Percentiles rank a stretch among this genome's conserved stretches.
Conservation (phyloP, 1,139 yeast species). For the Yamadazyma siamensis region DNA sequence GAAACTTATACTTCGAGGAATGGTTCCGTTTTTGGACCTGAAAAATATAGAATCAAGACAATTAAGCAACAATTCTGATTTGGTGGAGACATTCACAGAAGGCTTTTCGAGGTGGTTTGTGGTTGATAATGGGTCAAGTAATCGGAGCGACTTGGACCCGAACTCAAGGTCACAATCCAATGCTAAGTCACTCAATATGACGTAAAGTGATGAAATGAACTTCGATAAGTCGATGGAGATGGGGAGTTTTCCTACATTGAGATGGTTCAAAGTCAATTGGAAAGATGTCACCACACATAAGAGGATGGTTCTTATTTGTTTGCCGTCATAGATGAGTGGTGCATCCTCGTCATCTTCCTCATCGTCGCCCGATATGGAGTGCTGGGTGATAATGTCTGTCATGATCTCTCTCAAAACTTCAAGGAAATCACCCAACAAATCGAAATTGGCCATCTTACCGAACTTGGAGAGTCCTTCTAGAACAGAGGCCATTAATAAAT, state of each 20-base stretch:
- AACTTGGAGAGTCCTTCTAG: constrained; percentile 87
- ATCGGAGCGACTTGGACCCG: constrained; percentile 73
- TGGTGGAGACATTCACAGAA: constrained; percentile 82
- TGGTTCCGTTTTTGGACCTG: constrained; percentile 69
- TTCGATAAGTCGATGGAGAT: constrained; percentile 64
- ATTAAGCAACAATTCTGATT: constrained; percentile 75
- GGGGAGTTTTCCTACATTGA: constrained; percentile 51
- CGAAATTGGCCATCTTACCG: constrained; percentile 91
- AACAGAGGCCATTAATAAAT: constrained; percentile 70
- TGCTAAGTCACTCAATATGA: constrained; percentile 61
- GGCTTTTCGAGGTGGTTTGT: constrained; percentile 46
- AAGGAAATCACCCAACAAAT: constrained; percentile 85
- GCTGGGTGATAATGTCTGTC: constrained; percentile 34
- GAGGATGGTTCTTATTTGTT: constrained; percentile 63
- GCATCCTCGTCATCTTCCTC: constrained; percentile 22
- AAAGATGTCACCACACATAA: constrained; percentile 89
- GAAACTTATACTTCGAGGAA: constrained; percentile 75
- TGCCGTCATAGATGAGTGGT: constrained; percentile 28
- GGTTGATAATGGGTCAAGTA: constrained; percentile 66
- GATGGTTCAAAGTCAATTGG: constrained; percentile 72
- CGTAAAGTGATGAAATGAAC: constrained; percentile 72
- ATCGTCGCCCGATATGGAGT: constrained; percentile 19
- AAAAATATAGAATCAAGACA: constrained; percentile 81
- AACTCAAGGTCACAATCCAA: constrained; percentile 83
- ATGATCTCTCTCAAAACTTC: constrained; percentile 84